A percentile compares a stretch with the other conserved stretches of the same genome.
Evolutionary conservation across 2,329 filamentous ascomycete genomes (phyloP).

Genomic region (Calonectria hawksworthii): DNA sequence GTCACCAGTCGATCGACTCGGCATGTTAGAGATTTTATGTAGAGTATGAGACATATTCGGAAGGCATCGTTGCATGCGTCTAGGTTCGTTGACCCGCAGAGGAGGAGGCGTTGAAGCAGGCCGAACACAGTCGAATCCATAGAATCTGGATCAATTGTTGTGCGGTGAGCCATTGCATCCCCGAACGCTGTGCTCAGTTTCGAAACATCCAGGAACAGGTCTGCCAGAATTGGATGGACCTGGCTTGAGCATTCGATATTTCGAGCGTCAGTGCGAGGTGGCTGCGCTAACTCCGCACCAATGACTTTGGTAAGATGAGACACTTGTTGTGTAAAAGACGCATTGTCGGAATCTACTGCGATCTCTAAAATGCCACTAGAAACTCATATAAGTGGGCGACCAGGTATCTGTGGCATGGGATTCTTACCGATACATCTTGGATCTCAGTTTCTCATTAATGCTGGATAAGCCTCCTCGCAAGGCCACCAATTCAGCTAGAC

Average conservation of each 20-base stretch:
- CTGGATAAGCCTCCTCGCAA: not conserved
- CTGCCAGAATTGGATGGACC: not conserved
- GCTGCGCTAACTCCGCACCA: not conserved
- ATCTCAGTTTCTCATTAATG: not conserved
- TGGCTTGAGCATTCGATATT: not conserved
- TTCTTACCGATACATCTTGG: not conserved
- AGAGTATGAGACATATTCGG: not conserved
- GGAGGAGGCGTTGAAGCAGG: not conserved
- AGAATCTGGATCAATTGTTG: not conserved
- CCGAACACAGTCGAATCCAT: not conserved
- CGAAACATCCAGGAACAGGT: not conserved
- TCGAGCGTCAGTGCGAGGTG: not conserved
- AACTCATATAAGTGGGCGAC: not conserved
- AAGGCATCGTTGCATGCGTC: not conserved
- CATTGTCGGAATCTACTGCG: not conserved
- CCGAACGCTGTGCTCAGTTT: not conserved
- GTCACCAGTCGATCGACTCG: not conserved
- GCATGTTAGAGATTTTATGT: not conserved
- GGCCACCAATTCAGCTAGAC: not conserved
- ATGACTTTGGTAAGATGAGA: not conserved
- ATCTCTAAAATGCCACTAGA: not conserved
- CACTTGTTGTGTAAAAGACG: not conserved
- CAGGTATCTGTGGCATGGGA: not conserved
- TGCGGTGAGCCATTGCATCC: not conserved
- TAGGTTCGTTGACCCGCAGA: not conserved